Conservation (phyloP, 108 stramenopile genomes). For the Mediolabrus comicus region DNA sequence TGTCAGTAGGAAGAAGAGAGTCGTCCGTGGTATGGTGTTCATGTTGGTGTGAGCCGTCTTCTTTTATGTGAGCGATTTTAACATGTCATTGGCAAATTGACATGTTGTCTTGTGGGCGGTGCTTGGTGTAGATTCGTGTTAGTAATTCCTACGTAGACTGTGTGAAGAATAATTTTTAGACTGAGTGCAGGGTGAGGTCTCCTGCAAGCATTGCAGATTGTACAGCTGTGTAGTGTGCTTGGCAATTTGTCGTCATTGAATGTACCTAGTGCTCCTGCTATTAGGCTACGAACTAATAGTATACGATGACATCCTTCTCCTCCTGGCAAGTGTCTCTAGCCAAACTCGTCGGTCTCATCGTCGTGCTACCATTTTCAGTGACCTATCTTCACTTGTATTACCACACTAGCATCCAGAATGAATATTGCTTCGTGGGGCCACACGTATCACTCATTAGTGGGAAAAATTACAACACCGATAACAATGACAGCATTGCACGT, state of each 20-base stretch:
- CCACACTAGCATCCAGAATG: slow-evolving; percentile 20
- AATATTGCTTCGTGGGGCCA: slow-evolving; percentile 39
- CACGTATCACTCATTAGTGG: not conserved
- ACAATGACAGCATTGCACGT: not conserved
- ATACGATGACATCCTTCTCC: not conserved
- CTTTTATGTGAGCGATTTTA: too few species aligned
- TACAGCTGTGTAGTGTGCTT: too few species aligned
- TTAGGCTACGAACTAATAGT: too few species aligned
- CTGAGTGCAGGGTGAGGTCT: too few species aligned
- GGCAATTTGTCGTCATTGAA: too few species aligned
- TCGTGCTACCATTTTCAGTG: slow-evolving; percentile 20
- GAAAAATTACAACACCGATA: not conserved
- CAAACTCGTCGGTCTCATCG: slow-evolving; percentile 28
- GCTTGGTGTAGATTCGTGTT: too few species aligned
- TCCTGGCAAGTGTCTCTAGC: slow-evolving; percentile 19
- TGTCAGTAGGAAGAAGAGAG: not conserved
- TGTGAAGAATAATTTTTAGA: too few species aligned
- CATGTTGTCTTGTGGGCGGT: too few species aligned
- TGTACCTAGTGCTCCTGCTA: too few species aligned
- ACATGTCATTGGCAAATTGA: too few species aligned
- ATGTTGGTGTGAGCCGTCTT: not conserved
- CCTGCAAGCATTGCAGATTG: too few species aligned
- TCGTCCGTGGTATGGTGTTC: not conserved
- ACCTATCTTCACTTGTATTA: slow-evolving; percentile 37
- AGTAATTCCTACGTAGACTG: too few species aligned